These are phyloP conservation scores for Rhodomyrtus tomentosa DNA, from an alignment of 345 rosid genomes.

Conservation along the genomic window DNA sequence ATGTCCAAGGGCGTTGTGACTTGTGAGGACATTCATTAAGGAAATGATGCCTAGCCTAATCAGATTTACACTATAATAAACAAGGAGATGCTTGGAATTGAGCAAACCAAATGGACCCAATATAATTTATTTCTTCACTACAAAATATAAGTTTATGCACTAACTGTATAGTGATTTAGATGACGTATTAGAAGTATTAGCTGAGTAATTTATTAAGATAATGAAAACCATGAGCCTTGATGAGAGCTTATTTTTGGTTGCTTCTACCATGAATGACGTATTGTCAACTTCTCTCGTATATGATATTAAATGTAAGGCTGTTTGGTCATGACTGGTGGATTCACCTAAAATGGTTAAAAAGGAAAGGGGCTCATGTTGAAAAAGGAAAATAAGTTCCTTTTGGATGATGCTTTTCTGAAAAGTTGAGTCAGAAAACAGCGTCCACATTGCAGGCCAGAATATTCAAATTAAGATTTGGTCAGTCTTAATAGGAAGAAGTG, in stretches of 20 bases:
- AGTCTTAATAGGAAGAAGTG: too few relatives aligned
- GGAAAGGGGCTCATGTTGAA: background rate
- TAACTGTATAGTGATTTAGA: background rate
- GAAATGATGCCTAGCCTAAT: background rate
- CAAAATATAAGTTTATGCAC: background rate
- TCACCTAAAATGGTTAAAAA: background rate
- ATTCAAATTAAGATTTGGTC: background rate
- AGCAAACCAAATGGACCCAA: background rate
- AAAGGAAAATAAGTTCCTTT: background rate
- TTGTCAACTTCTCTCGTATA: background rate
- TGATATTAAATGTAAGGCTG: background rate
- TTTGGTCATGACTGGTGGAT: background rate
- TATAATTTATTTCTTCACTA: background rate
- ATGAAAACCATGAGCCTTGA: background rate
- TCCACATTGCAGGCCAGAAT: background rate
- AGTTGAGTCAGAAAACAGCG: background rate
- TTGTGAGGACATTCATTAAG: background rate
- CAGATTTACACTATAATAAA: background rate
- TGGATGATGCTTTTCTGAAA: background rate
- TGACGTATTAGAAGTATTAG: background rate
- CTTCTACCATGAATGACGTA: background rate
- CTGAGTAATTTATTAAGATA: background rate
- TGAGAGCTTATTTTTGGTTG: background rate
- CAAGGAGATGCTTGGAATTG: background rate
- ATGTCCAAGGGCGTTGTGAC: background rate